Evolutionary conservation across 441 rosid species (phyloP).

Genomic region (Francoa sonchifolia): DNA sequence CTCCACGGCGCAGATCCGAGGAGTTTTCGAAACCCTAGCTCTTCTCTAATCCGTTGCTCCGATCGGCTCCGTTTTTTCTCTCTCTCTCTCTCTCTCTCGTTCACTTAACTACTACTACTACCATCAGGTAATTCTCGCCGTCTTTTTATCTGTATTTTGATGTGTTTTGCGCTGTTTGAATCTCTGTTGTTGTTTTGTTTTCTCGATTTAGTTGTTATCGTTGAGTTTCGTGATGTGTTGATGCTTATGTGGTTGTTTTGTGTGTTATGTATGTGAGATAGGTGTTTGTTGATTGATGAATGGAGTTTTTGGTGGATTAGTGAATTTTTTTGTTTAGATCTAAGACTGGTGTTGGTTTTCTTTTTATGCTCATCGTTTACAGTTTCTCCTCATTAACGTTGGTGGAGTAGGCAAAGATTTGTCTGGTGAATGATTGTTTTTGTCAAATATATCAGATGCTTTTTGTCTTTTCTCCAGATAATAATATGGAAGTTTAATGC

Average conservation of each 20-base stretch:
- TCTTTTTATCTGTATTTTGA: background rate
- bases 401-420: slow-evolving; percentile 29
- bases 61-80: slow-evolving; percentile 25
- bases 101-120: no score
- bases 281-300: no score
- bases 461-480: slow-evolving; percentile 31
- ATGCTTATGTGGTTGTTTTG: no score
- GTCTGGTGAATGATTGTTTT: slow-evolving; percentile 17
- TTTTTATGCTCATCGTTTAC: no score
- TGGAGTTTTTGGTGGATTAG: no score
- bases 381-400: no score
- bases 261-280: no score
- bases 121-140: slow-evolving; percentile 2
- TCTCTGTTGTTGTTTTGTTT: no score
- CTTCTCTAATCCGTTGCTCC: background rate
- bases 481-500: slow-evolving; percentile 49
- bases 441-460: slow-evolving; percentile 20
- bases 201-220: background rate
- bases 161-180: no score
- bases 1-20: slow-evolving; percentile 90
- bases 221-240: background rate
- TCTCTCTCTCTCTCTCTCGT: slow-evolving; percentile 3
- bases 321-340: background rate
- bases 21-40: slow-evolving; percentile 50
- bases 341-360: background rate